Evolutionary conservation across 768 basidiomycete genomes (phyloP).

Genomic region (Daedaleopsis nitida): DNA sequence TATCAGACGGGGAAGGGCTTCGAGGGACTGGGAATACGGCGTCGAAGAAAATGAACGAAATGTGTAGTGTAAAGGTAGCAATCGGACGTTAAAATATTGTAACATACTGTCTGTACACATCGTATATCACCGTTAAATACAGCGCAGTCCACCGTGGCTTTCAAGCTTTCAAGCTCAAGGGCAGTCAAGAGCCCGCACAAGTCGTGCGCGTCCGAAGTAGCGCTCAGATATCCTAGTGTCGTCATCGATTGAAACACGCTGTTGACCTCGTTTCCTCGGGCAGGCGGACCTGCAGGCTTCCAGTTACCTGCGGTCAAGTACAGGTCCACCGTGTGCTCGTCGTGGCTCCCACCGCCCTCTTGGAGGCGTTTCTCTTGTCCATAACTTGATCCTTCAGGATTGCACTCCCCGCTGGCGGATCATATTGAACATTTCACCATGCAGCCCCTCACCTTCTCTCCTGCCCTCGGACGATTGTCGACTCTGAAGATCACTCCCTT

Average conservation of each 20-base stretch:
- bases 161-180: too few species aligned
- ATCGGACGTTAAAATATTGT: too few species aligned
- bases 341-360: not conserved
- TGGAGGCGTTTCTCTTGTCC: not conserved
- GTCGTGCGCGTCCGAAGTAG: too few species aligned
- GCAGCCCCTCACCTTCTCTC: constrained; percentile 23
- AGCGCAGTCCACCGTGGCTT: too few species aligned
- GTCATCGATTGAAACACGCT: too few species aligned
- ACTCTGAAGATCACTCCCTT: constrained; percentile 11
- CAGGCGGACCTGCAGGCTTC: constrained; percentile 3
- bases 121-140: too few species aligned
- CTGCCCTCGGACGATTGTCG: constrained; percentile 25
- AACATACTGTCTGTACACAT: too few species aligned
- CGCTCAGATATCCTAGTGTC: too few species aligned
- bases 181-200: too few species aligned
- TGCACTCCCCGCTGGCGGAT: constrained; percentile 13
- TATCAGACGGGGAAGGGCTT: constrained; percentile 16
- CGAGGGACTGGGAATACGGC: constrained; percentile 14
- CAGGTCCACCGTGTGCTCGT: not conserved
- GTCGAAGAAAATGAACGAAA: constrained; percentile 11
- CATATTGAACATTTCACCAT: constrained; percentile 4
- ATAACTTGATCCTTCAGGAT: not conserved
- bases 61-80: not conserved
- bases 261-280: constrained; percentile 16
- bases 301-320: too few species aligned